Evolutionary conservation across 805 yeast species (phyloP), one percentile per base, ranked within the genome.

Genomic region (Starmerella davenportii): DNA sequence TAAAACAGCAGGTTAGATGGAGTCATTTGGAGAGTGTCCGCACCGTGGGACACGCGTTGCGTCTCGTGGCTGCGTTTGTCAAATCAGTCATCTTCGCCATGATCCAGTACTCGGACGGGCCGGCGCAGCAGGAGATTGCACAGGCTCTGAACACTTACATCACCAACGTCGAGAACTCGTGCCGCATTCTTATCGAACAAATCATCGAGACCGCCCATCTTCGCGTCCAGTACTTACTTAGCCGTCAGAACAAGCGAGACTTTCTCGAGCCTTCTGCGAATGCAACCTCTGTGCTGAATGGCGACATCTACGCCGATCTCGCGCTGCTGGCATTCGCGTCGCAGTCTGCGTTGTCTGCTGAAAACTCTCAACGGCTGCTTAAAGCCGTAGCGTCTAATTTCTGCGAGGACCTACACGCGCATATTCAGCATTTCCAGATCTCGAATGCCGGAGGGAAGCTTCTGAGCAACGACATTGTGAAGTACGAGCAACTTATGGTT

Each of bases 381-480:
- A 57, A 58, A 8, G 71, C 68, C 37, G 59, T 79, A 8, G 90
- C 92, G 2, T 55, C 64, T 39, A 65, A 65, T 19, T 62, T 78
- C 30, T 66, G 77, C 48, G 64, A 65, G 21, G 62, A 70, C 33
- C 59, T 87, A 35, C 61, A 81, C 48, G 69, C 65, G 21, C 95
- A 85, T 53, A 76, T 76, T 55, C 74, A 74, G 43, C 78, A 74
- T 50, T 79, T 72, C 53, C 72, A 70, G 30, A 80, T 85, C 45
- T 79, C 72, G 48, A 73, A 82, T 1, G 70, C 74, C 5, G 96
- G 95, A 38, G 94, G 93, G 23, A 65, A 76, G 43, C 71, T 78
- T 13, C 68, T 81, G 13, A 79, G 93, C 0, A 79, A 76, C 50
- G 95, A 85, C 57, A 73, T 79, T 5, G 77, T 79, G 29, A 70